Evolutionary conservation across 1,139 yeast species (phyloP).

Genomic region (Diutina scorzettiae): DNA sequence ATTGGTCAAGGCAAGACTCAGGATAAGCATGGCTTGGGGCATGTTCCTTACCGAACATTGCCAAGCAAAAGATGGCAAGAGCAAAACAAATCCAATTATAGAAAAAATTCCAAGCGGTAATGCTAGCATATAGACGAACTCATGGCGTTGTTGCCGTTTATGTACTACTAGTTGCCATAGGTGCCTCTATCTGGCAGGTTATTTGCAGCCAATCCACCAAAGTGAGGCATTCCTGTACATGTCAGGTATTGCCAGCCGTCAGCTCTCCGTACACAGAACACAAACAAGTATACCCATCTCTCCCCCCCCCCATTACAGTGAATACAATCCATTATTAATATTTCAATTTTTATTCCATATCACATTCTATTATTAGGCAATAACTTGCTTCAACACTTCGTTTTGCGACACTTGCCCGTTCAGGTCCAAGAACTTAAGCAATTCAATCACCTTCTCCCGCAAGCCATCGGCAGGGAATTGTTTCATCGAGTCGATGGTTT

Average conservation of each 20-base stretch:
- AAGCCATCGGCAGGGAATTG: slow-evolving; percentile 66
- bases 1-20: not conserved
- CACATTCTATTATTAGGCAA: slow-evolving; percentile 4
- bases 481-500: slow-evolving; percentile 61
- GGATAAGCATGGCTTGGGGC: not conserved
- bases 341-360: not conserved
- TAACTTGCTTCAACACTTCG: slow-evolving; percentile 5
- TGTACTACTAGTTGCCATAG: not conserved
- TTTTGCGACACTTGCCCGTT: slow-evolving; percentile 1
- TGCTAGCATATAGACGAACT: too few species aligned
- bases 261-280: too few species aligned
- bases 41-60: not conserved
- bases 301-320: too few species aligned
- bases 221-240: too few species aligned
- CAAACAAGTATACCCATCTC: too few species aligned
- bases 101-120: too few species aligned
- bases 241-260: too few species aligned
- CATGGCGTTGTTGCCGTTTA: not conserved
- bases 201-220: not conserved
- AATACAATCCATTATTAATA: too few species aligned
- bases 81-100: not conserved
- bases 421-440: slow-evolving; percentile 59
- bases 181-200: not conserved
- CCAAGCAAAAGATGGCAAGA: not conserved
- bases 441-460: slow-evolving; percentile 50